Evolutionary conservation across 768 basidiomycete genomes (phyloP).

Genomic region (Psilocybe subaeruginosa): DNA sequence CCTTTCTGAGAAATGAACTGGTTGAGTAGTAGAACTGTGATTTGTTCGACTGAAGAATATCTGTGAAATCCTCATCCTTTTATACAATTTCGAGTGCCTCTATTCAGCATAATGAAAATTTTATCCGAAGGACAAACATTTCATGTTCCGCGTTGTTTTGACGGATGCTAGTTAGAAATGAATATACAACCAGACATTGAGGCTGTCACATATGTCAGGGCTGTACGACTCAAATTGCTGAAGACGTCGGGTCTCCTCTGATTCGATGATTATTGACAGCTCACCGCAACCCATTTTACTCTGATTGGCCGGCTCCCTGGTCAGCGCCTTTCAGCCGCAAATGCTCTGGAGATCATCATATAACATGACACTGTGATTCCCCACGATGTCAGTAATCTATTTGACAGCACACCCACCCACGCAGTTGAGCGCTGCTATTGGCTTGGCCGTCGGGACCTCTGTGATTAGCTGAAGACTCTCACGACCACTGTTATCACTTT

Average conservation of each 20-base stretch:
- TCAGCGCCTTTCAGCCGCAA: background rate
- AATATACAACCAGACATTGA: background rate
- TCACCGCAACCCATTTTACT: background rate
- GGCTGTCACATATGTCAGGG: background rate
- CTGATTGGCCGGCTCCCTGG: background rate
- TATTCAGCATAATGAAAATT: background rate
- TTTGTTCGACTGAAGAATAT: slow-evolving; percentile 8
- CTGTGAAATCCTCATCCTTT: background rate
- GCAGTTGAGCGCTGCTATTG: too few species aligned
- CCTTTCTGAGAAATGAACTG: slow-evolving; percentile 3
- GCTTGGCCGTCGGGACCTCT: too few species aligned
- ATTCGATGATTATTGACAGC: background rate
- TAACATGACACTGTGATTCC: too few species aligned
- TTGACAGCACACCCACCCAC: background rate
- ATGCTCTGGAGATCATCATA: background rate
- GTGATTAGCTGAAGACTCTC: too few species aligned
- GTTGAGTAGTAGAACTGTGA: slow-evolving; percentile 6
- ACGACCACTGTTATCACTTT: too few species aligned
- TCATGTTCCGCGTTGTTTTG: background rate
- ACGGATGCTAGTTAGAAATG: background rate
- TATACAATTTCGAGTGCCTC: slow-evolving; percentile 1
- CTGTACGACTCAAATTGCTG: background rate
- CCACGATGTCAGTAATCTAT: background rate
- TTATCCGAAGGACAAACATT: background rate
- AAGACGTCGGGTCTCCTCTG: background rate